Evolutionary conservation across 768 basidiomycete species (phyloP), one percentile per base, ranked within the genome.

Genomic region (Chiua virens): DNA sequence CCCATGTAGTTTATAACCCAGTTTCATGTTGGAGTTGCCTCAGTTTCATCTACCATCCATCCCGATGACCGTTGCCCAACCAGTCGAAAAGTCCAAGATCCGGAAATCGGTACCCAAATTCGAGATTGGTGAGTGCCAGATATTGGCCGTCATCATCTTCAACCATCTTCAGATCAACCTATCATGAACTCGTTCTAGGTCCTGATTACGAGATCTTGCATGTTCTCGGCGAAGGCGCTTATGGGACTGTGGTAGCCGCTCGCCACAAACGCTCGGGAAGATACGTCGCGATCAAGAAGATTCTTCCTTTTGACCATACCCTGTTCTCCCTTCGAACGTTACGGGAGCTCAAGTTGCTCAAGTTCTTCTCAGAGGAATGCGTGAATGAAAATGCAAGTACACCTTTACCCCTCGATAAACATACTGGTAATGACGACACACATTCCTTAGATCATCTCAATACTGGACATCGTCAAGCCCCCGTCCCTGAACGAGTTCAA

Each of bases 231-330:
- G 89, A 91, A 73, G 89, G 92, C 48, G 90, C 92, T 42, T 93
- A 94, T 65, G 94, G 93, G 27, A 91, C 88, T 20, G 93, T 97
- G 44, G 89, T 82, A 49, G 89, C 93, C 49, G 95, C 94, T 30
- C 73, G 88, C 34, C 93, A 97, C 72, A 81, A 82, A 59, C 87
- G 89, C 6, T 82, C 85, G 8, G 83, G 86, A 28, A 83, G 84
- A 53, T 83, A 91, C 67, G 92, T 98, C 15, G 95, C 94, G 38
- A 95, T 96, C 74, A 98, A 96, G 80, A 93, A 92, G 73, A 87
- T 97, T 62, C 83, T 89, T 37, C 94, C 93, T 9, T 96, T 97
- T 69, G 94, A 96, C 63, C 94, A 96, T 66, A 87, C 90, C 28
- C 78, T 96, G 69, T 96, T 94, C 74, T 92, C 89, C 61, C 73